Conservation (phyloP, 2,329 filamentous ascomycete genomes). For the Immersiporthe knoxdaviesiana region DNA sequence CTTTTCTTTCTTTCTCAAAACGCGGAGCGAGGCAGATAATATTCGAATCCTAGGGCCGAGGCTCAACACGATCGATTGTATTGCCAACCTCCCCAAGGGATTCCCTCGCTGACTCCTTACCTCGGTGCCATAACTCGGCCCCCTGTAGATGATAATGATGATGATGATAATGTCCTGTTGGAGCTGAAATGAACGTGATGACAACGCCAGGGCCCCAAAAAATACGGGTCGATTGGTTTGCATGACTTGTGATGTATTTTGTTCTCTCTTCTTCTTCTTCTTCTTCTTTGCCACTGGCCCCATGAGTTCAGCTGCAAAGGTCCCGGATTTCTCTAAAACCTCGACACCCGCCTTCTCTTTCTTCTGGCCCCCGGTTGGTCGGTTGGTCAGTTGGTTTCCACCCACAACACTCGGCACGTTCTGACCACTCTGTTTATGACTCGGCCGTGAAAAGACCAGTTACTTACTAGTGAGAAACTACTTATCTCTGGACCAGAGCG, state of each 20-base stretch:
- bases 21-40: not conserved
- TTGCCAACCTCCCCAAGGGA: not conserved
- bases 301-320: not conserved
- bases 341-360: slow-evolving; percentile 2
- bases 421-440: not conserved
- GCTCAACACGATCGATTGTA: not conserved
- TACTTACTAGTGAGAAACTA: not conserved
- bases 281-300: slow-evolving; percentile 14
- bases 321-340: too few species aligned
- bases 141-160: not conserved
- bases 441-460: not conserved
- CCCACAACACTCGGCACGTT: not conserved
- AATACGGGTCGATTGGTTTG: not conserved
- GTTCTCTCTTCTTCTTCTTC: not conserved
- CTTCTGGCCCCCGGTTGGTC: not conserved
- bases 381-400: not conserved
- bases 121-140: not conserved
- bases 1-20: too few species aligned
- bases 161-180: not conserved
- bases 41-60: not conserved
- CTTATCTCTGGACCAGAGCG: not conserved
- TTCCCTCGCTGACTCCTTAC: not conserved
- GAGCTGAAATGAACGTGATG: slow-evolving; percentile 1
- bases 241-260: not conserved
- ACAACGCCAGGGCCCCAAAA: not conserved